A percentile compares a stretch with the other conserved stretches of the same genome.
Evolutionary conservation across 306 rosid genomes (phyloP).

Genomic region (Mimosa bimucronata): DNA sequence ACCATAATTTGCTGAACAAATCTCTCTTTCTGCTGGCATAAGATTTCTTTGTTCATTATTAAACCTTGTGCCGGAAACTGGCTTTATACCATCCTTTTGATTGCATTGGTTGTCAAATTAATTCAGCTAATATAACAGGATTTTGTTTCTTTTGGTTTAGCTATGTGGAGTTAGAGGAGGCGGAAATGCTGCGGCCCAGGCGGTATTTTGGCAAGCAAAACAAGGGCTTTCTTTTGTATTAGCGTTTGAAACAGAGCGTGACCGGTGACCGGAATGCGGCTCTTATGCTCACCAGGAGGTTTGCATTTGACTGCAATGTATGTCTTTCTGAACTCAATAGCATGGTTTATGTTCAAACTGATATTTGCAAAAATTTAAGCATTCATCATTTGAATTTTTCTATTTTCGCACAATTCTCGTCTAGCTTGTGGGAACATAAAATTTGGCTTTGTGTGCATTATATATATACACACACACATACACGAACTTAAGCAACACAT

Average conservation of each 20-base stretch:
- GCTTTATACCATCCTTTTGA: not conserved
- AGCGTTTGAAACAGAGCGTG: slow-evolving; percentile 86
- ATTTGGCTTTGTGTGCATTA: not conserved
- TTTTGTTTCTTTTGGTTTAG: slow-evolving; percentile 44
- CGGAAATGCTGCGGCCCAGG: slow-evolving; percentile 93
- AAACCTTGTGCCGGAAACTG: not conserved
- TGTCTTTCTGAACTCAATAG: slow-evolving; percentile 36
- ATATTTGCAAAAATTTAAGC: not conserved
- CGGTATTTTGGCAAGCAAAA: slow-evolving; percentile 85
- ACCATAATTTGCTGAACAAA: not conserved
- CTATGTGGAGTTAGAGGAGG: slow-evolving; percentile 94
- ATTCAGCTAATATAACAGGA: not conserved
- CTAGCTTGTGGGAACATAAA: not conserved
- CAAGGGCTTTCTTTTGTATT: slow-evolving; percentile 73
- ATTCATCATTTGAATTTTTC: not conserved
- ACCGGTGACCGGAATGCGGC: slow-evolving; percentile 90
- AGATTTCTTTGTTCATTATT: not conserved
- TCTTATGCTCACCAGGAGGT: slow-evolving; percentile 90
- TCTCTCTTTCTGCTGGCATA: not conserved
- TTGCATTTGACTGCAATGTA: slow-evolving; percentile 92
- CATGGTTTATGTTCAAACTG: not conserved
- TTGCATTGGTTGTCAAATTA: not conserved
- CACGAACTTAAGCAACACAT: not conserved
- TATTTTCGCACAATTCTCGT: not conserved
- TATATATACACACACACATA: too few relatives aligned